These are phyloP conservation scores for Arthrobotrys sphaeroides DNA, from an alignment of 2,329 filamentous ascomycete genomes.

Conservation along the genomic window DNA sequence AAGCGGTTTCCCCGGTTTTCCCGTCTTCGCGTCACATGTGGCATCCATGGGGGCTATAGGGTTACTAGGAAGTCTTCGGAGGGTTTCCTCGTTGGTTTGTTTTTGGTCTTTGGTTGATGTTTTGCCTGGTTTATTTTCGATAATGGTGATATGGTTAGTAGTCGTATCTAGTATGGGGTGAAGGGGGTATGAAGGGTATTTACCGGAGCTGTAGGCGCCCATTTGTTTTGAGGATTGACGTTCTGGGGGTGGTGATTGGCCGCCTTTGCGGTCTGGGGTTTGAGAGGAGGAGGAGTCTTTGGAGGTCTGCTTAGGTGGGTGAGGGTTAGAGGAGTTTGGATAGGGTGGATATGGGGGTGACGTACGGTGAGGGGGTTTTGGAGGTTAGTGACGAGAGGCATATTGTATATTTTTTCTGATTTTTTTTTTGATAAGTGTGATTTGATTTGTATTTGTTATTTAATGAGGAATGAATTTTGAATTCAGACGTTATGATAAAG, in stretches of 20 bases:
- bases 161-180: not conserved
- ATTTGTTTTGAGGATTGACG: conserved; percentile 35
- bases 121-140: conserved; percentile 14
- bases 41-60: conserved; percentile 42
- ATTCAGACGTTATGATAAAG: no score
- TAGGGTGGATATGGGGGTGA: not conserved
- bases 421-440: not conserved
- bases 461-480: not conserved
- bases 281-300: not conserved
- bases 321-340: not conserved
- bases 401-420: not conserved
- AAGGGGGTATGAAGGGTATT: not conserved
- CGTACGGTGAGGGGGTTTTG: conserved; percentile 50
- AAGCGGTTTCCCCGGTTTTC: conserved; percentile 27
- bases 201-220: conserved; percentile 30
- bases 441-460: not conserved
- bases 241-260: conserved; percentile 40
- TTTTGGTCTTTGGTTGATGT: conserved; percentile 24
- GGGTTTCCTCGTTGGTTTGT: conserved; percentile 23
- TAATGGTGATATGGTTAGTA: not conserved
- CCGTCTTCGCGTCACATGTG: conserved; percentile 33
- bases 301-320: not conserved
- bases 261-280: not conserved
- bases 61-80: conserved; percentile 26
- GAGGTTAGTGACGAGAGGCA: conserved; percentile 49